A percentile compares a stretch with the other conserved stretches of the same genome.
Conservation (phyloP, 2,329 filamentous ascomycete genomes). For the Arthrocladium fulminans region DNA sequence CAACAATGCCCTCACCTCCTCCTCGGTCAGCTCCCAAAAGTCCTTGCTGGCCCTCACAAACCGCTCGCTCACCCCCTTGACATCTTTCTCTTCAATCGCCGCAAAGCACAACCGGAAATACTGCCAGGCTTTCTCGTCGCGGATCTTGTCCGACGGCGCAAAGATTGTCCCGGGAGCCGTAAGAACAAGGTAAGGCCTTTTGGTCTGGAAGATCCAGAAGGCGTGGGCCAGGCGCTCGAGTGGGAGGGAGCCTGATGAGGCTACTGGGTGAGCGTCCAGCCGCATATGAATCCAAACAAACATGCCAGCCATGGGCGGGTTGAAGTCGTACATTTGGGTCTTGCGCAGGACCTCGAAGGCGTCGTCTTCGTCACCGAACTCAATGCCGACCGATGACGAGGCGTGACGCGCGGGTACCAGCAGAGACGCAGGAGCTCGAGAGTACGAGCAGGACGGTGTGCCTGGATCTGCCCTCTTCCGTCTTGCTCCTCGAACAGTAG, state of each 20-base stretch:
- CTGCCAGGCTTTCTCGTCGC: slow-evolving; percentile 53
- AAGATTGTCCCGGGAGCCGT: slow-evolving; percentile 67
- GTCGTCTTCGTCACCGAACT: slow-evolving; percentile 30
- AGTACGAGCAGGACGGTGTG: neutral
- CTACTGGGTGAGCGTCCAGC: slow-evolving; percentile 52
- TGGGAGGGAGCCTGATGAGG: slow-evolving; percentile 58
- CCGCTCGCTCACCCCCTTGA: slow-evolving; percentile 53
- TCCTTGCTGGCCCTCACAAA: slow-evolving; percentile 60
- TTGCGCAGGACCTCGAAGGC: slow-evolving; percentile 72
- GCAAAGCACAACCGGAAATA: slow-evolving; percentile 78
- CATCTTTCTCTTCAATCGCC: slow-evolving; percentile 63
- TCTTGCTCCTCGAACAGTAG: slow-evolving; percentile 22
- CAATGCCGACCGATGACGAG: slow-evolving; percentile 15
- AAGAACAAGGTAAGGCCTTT: slow-evolving; percentile 60
- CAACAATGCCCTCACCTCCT: slow-evolving; percentile 55
- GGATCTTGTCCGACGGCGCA: slow-evolving; percentile 54
- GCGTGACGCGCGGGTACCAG: neutral
- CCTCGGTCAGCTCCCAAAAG: slow-evolving; percentile 66
- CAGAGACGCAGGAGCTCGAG: neutral
- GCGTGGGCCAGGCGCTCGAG: slow-evolving; percentile 52
- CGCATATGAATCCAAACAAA: slow-evolving; percentile 75
- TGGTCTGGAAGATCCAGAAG: slow-evolving; percentile 63
- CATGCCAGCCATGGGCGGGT: slow-evolving; percentile 81
- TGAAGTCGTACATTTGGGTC: slow-evolving; percentile 64
- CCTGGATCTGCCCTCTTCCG: slow-evolving; percentile 22